Evolutionary conservation across 139 green algal species (phyloP), one percentile per base, ranked within the genome.

Genomic region (Penium margaritaceum): DNA sequence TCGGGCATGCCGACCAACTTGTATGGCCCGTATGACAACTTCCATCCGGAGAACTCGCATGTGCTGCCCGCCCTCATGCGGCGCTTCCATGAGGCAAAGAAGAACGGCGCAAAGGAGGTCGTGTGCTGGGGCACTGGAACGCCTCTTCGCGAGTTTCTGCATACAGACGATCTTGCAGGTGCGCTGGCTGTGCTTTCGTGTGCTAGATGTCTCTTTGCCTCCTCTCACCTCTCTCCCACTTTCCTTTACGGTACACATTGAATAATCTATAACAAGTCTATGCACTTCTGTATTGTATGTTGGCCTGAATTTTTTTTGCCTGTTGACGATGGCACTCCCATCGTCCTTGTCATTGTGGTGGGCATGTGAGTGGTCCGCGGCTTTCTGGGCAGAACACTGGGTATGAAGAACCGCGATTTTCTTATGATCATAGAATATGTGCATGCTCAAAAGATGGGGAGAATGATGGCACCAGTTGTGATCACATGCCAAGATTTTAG

Each of bases 21-120:
- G 34, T 92, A 88, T 64, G 88, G 88, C 19, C 80, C 78, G 29
- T 68, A 87, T 63, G 88, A 92, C 79, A 92, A 92, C 72, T 92
- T 90, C 72, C 61, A 86, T 75, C 74, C 85, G 1, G 77, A 81
- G 17, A 77, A 87, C 62, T 75, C 43, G 24, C 88, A 92, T 63
- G 88, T 92, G 17, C 82, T 92, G 34, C 88, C 88, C 12, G 84
- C 78, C 33, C 76, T 92, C 6, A 83, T 92, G 33, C 83, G 88
- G 46, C 77, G 84, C 54, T 88, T 82, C 63, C 85, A 87, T 53
- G 43, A 87, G 27, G 87, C 86, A 21, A 84, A 87, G 70, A 57
- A 87, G 65, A 72, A 79, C 12, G 83, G 76, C 43, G 60, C 80
- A 44, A 77, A 81, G 21, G 82, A 89, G 47, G 70, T 76, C 0